Evolutionary conservation across 2,329 filamentous ascomycete genomes (phyloP).

Genomic region (Fusarium dlaminii): DNA sequence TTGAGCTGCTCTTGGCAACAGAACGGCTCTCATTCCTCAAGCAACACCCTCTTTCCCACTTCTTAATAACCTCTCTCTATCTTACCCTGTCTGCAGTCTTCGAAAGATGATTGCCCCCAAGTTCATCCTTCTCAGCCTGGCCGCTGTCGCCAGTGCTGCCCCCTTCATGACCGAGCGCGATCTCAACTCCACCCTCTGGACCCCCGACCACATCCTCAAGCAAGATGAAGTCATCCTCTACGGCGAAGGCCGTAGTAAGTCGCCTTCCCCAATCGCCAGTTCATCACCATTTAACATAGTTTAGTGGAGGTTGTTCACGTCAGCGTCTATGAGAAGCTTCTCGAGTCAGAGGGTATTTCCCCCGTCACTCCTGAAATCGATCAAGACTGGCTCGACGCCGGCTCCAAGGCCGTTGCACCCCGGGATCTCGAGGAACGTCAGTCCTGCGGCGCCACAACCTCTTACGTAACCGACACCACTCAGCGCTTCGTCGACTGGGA

Average conservation of each 20-base stretch:
- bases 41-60: rapidly evolving
- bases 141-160: slow-evolving; percentile 5
- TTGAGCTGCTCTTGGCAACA: neutral
- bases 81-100: rapidly evolving
- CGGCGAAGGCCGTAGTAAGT: slow-evolving; percentile 18
- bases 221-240: slow-evolving; percentile 32
- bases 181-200: slow-evolving; percentile 27
- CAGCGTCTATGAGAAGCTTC: slow-evolving; percentile 16
- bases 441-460: neutral
- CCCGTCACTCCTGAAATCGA: slow-evolving; percentile 7
- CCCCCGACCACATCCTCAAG: slow-evolving; percentile 22
- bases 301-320: slow-evolving; percentile 18
- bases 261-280: rapidly evolving
- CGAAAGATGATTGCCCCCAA: neutral
- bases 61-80: rapidly evolving
- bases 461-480: neutral
- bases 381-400: neutral
- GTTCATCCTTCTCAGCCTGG: neutral
- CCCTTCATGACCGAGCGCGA: slow-evolving; percentile 7
- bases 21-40: rapidly evolving
- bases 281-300: rapidly evolving
- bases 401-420: neutral
- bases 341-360: neutral
- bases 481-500: slow-evolving; percentile 30
- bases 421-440: neutral